Evolutionary conservation across 2,329 filamentous ascomycete species (phyloP), one percentile per base, ranked within the genome.

Genomic region (Elsinoe fawcettii): DNA sequence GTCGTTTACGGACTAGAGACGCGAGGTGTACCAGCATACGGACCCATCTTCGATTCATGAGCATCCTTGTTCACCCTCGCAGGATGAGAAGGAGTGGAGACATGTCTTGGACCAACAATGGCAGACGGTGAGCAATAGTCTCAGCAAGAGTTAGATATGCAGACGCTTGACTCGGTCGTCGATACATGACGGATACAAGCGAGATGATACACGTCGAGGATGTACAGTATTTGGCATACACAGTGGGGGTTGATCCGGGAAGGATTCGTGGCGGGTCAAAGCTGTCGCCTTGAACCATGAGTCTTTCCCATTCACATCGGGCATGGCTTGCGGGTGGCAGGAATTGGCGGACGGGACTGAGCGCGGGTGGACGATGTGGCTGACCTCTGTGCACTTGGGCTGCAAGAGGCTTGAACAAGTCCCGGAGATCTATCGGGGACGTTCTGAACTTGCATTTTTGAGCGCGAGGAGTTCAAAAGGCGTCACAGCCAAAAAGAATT

Each of bases 41-140:
- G 87, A 5, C 84, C 87, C 7, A 87, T 90, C 63, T 90, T 85
- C 73, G 87, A 90, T 70, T 83, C 80, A 43, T 83, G 67, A 73
- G 27, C 6, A 43, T 22, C 25, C 51, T 37, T 25, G 14, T 37
- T 11, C 51, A 34, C 12, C 23, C 11, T 12, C 8, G 46, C 46
- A 51, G 27, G 14, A 34, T 11, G 25, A 2, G n/a, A 49, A 44
- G 39, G 20, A 16, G 34, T 44, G 39, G 39, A 16, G 20, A 6
- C 34, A 7, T 44, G 39, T 20, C 22, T 23, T 22, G 22, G 16
- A 32, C 46, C 46, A 51, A 32, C 46, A 34, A 20, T 14, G 11
- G 12, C 20, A 46, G 23, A 8, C 34, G 34, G 34, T 37, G 34
- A 37, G 34, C 34, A 37, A 25, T n/a, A 18, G 25, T 51, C 46